Conservation (phyloP, 1,284 basidiomycete genomes). For the Trichosporon coremiiforme region DNA sequence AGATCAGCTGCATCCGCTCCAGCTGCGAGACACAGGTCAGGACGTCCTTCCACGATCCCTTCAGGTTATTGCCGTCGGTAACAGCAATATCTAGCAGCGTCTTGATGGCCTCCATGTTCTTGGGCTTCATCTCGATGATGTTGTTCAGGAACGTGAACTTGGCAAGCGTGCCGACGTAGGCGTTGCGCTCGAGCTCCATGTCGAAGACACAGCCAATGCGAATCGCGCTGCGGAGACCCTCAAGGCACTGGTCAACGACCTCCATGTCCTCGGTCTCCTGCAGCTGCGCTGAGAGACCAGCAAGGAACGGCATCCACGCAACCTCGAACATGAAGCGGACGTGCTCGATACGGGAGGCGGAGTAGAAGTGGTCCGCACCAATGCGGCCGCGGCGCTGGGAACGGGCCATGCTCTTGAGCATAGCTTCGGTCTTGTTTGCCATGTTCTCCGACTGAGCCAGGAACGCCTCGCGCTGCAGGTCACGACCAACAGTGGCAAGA, state of each 20-base stretch:
- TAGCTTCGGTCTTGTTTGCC: constrained; percentile 92
- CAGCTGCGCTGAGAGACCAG: constrained; percentile 85
- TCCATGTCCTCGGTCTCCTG: constrained; percentile 92
- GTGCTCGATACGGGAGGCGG: constrained; percentile 90
- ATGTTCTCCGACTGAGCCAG: constrained; percentile 91
- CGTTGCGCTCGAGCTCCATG: constrained; percentile 90
- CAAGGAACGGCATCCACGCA: constrained; percentile 94
- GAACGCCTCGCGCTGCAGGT: constrained; percentile 91
- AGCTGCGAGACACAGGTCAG: constrained; percentile 93
- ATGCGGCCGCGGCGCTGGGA: constrained; percentile 71
- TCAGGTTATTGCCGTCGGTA: constrained; percentile 89
- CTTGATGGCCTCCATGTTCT: constrained; percentile 98
- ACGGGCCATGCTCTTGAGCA: constrained; percentile 86
- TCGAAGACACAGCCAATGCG: constrained; percentile 93
- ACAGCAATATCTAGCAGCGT: constrained; percentile 87
- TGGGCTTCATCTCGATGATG: constrained; percentile 94
- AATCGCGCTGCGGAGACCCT: constrained; percentile 91
- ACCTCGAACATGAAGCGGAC: constrained; percentile 98
- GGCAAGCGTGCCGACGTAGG: constrained; percentile 93
- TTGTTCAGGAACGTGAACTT: constrained; percentile 98
- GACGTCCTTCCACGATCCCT: constrained; percentile 94
- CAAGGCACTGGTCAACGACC: constrained; percentile 84
- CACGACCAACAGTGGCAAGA: constrained; percentile 82
- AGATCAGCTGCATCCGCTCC: constrained; percentile 96
- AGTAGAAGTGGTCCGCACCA: constrained; percentile 82